A percentile compares a stretch with the other conserved stretches of the same genome.
Conservation (phyloP, 495 filamentous ascomycete genomes). For the Talaromyces nanjingensis region DNA sequence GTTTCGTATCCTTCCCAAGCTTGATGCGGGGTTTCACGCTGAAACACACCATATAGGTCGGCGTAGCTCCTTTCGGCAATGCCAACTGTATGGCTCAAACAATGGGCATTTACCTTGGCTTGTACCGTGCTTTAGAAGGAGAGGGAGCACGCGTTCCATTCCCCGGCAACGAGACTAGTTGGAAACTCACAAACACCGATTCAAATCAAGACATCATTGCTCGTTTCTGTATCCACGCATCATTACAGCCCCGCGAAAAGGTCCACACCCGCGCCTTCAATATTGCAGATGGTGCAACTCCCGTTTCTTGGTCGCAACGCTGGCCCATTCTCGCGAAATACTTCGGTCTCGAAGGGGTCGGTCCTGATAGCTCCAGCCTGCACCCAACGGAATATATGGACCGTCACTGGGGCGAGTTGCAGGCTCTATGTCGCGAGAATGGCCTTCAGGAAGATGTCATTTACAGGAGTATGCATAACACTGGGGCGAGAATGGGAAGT, state of each 20-base stretch:
- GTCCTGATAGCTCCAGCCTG: slow-evolving; percentile 7
- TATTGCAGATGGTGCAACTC: slow-evolving; percentile 17
- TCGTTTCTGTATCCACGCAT: slow-evolving; percentile 15
- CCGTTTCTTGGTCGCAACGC: slow-evolving; percentile 15
- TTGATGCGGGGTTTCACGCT: background rate
- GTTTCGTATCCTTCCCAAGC: background rate
- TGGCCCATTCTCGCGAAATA: slow-evolving; percentile 21
- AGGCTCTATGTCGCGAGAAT: slow-evolving; percentile 7
- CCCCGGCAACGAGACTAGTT: slow-evolving; percentile 16
- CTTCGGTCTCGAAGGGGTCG: slow-evolving; percentile 21
- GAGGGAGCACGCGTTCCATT: slow-evolving; percentile 15
- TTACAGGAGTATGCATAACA: slow-evolving; percentile 12
- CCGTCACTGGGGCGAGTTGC: slow-evolving; percentile 6
- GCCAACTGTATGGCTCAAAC: slow-evolving; percentile 21
- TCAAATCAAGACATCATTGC: slow-evolving; percentile 19
- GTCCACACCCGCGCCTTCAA: slow-evolving; percentile 16
- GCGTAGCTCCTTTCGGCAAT: slow-evolving; percentile 22
- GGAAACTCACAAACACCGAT: slow-evolving; percentile 13
- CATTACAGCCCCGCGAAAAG: slow-evolving; percentile 14
- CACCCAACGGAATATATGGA: slow-evolving; percentile 3
- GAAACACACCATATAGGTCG: slow-evolving; percentile 9
- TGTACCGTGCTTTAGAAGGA: slow-evolving; percentile 19
- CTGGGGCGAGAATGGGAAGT: slow-evolving; percentile 9
- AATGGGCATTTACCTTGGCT: slow-evolving; percentile 23
- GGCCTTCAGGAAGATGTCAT: slow-evolving; percentile 10